Evolutionary conservation across 495 filamentous ascomycete species (phyloP).

Genomic region (Xylaria palmicola): DNA sequence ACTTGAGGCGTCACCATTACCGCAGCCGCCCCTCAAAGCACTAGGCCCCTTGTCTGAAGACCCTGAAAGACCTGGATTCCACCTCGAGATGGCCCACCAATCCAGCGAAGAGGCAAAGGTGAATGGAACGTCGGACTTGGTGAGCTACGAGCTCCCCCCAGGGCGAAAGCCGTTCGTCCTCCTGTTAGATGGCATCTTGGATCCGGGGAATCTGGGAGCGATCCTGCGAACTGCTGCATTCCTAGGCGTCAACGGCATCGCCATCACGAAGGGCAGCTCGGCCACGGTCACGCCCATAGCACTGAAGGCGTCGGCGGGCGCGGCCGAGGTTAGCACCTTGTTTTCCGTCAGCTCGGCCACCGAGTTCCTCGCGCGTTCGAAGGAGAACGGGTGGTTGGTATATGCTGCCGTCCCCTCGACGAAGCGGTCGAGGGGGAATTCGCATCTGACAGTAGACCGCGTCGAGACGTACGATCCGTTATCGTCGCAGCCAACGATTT

Average conservation of each 20-base stretch:
- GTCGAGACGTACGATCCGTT: conserved; percentile 51
- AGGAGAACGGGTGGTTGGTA: conserved; percentile 73
- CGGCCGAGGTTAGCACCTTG: conserved; percentile 73
- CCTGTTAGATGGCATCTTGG: conserved; percentile 78
- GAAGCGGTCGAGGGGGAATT: conserved; percentile 30
- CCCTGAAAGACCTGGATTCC: conserved; percentile 46
- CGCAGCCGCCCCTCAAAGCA: conserved; percentile 64
- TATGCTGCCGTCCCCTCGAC: conserved; percentile 71
- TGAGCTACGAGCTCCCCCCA: conserved; percentile 38
- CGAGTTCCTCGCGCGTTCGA: conserved; percentile 66
- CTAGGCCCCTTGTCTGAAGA: conserved; percentile 50
- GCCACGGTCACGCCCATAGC: conserved; percentile 72
- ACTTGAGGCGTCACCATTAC: conserved; percentile 82
- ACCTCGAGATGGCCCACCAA: conserved; percentile 63
- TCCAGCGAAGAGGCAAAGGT: conserved; percentile 67
- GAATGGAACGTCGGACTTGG: conserved; percentile 58
- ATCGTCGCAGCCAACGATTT: conserved; percentile 60
- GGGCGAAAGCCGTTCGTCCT: conserved; percentile 73
- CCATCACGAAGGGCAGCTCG: conserved; percentile 63
- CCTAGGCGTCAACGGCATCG: conserved; percentile 76
- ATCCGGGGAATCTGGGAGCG: conserved; percentile 86
- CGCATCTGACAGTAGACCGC: conserved; percentile 23
- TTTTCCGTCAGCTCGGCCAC: conserved; percentile 63
- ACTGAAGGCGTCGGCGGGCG: conserved; percentile 84
- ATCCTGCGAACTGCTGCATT: conserved; percentile 85